phyloP scores from a whole-genome alignment of 169 alveolate genomes.

The Eimeria zaria region DNA sequence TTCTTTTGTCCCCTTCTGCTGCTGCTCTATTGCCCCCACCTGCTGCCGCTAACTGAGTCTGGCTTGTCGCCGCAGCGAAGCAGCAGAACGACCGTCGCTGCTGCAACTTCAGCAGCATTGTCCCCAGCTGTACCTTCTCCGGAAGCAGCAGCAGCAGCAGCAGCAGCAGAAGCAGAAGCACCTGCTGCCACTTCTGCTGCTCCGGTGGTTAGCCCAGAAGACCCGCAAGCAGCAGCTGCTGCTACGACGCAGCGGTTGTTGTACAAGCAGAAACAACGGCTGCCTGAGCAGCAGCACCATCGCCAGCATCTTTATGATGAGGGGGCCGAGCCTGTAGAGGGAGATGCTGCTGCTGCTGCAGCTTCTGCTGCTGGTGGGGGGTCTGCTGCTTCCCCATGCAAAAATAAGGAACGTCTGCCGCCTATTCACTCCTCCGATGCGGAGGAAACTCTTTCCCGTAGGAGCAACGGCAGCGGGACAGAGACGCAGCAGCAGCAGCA shows the following conservation, averaged over 20 bases:
- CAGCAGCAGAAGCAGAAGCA: not conserved
- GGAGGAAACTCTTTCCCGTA: not conserved
- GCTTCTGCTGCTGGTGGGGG: conserved; percentile 24
- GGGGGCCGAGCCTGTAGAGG: not conserved
- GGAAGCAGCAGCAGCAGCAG: not conserved
- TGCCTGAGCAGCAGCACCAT: conserved; percentile 15
- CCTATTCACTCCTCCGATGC: not conserved
- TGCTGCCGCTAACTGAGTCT: not conserved
- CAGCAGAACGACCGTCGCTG: not conserved
- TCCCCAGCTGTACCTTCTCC: too few relatives aligned
- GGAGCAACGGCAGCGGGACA: not conserved
- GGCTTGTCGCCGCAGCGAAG: not conserved
- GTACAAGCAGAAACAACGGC: conserved; percentile 26
- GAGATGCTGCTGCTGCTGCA: conserved; percentile 35
- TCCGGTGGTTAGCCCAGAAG: too few relatives aligned
- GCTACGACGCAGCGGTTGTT: conserved; percentile 6
- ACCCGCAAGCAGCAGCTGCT: not conserved
- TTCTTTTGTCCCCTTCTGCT: conserved; percentile 43
- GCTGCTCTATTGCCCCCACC: not conserved
- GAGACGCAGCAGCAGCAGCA: conserved; percentile 25
- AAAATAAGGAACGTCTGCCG: not conserved
- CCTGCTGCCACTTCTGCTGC: not conserved
- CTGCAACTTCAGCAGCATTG: not conserved
- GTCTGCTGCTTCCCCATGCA: not conserved
- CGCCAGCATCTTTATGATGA: not conserved